phyloP scores from a whole-genome alignment of 306 rosid genomes.

The Citrullus amarus region DNA sequence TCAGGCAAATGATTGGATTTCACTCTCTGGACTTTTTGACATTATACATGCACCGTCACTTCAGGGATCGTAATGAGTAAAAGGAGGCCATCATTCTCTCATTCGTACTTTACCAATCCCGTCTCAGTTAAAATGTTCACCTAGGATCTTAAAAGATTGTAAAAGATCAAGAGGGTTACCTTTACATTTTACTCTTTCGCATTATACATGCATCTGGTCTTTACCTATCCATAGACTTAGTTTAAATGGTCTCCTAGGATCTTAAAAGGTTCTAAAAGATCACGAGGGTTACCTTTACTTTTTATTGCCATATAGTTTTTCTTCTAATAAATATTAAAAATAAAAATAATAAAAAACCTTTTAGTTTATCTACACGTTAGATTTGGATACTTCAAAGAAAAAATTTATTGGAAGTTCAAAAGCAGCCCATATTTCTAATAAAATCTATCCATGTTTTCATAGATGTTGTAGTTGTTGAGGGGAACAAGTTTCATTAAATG shows the following conservation, averaged over 20 bases:
- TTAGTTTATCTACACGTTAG: background rate
- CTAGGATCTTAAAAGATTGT: background rate
- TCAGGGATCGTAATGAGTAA: background rate
- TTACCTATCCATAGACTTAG: background rate
- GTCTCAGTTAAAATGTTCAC: background rate
- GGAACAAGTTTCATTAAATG: background rate
- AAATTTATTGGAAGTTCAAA: background rate
- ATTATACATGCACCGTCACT: background rate
- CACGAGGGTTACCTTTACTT: background rate
- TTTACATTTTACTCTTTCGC: background rate
- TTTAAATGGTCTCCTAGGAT: background rate
- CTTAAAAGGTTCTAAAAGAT: background rate
- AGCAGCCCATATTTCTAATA: background rate
- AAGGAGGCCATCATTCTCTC: background rate
- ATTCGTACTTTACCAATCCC: background rate
- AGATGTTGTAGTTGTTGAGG: background rate
- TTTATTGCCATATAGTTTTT: background rate
- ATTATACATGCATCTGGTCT: background rate
- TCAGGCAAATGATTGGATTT: background rate
- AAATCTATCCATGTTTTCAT: background rate
- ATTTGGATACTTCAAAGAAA: background rate
- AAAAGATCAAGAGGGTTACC: background rate
- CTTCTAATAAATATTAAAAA: too few relatives aligned
- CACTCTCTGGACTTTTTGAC: background rate
- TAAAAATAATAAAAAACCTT: background rate